These are phyloP conservation scores for Penicillium waksmanii DNA, from an alignment of 495 filamentous ascomycete species.

Conservation along the genomic window DNA sequence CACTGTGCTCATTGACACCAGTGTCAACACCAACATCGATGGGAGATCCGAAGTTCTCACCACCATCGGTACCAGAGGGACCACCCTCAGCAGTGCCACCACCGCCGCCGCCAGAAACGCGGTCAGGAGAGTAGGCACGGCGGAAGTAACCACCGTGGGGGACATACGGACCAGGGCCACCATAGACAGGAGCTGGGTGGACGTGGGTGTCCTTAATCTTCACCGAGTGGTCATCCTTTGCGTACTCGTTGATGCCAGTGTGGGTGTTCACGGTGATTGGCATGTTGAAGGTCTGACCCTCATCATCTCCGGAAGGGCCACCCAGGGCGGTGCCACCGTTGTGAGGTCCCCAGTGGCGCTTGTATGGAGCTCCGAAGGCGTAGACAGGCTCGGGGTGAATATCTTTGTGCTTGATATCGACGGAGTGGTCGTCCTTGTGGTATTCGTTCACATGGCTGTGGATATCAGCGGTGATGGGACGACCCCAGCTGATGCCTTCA, in stretches of 20 bases:
- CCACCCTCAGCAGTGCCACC: conserved; percentile 24
- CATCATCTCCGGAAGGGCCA: conserved; percentile 29
- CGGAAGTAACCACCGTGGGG: conserved; percentile 18
- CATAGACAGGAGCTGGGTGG: conserved; percentile 8
- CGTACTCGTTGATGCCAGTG: conserved; percentile 24
- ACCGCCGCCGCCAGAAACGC: conserved; percentile 1
- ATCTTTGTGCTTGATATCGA: conserved; percentile 22
- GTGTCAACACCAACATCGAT: conserved; percentile 18
- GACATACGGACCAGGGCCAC: conserved; percentile 10
- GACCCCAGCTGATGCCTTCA: conserved; percentile 16
- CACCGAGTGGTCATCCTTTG: conserved; percentile 28
- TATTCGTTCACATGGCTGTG: conserved; percentile 24
- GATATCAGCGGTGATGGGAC: conserved; percentile 9
- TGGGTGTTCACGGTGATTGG: conserved; percentile 21
- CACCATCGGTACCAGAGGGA: conserved; percentile 31
- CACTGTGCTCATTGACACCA: conserved; percentile 26
- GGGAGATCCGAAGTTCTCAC: conserved; percentile 13
- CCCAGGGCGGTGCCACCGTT: conserved; percentile 25
- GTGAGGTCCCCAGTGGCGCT: conserved; percentile 13
- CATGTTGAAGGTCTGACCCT: conserved; percentile 18
- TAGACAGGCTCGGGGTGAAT: conserved; percentile 12
- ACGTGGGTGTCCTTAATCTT: conserved; percentile 25
- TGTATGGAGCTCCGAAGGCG: conserved; percentile 14
- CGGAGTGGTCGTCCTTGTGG: conserved; percentile 31
- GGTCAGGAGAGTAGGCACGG: conserved; percentile 25